Conservation (phyloP, 352 stramenopile genomes). For the Pythium folliculosum region DNA sequence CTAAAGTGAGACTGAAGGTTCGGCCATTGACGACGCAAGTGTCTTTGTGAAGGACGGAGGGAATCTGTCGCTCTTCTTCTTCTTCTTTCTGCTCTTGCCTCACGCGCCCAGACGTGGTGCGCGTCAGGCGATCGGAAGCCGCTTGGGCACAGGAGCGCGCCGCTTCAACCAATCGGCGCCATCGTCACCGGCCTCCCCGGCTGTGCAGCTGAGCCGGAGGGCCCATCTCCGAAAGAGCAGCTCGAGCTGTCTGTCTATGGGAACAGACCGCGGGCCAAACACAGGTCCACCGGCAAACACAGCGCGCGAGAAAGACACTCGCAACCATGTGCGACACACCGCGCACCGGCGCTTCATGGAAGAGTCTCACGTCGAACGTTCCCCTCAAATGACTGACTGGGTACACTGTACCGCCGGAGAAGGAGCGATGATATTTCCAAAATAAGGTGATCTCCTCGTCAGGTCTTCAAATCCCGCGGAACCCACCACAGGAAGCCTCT, state of each 20-base stretch:
- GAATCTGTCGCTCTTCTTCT: constrained; percentile 8
- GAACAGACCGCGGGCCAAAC: background rate
- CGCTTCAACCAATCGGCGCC: constrained; percentile 13
- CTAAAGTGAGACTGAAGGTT: background rate
- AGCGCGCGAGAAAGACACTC: background rate
- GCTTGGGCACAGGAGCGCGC: background rate
- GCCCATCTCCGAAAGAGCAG: constrained; percentile 15
- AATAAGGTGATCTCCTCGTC: constrained; percentile 1
- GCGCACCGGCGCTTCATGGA: no score
- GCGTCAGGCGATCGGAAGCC: constrained; percentile 4
- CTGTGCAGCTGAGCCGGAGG: constrained; percentile 21
- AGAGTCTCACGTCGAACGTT: background rate
- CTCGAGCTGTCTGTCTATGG: background rate
- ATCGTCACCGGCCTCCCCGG: background rate
- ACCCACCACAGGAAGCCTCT: no score
- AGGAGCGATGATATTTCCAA: constrained; percentile 11
- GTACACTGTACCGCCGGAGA: constrained; percentile 4
- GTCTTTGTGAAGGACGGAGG: background rate
- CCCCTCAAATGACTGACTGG: background rate
- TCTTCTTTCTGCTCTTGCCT: background rate
- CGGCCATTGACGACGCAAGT: background rate
- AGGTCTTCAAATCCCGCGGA: background rate
- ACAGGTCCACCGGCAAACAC: background rate
- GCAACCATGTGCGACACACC: background rate
- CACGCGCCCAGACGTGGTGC: background rate